phyloP scores from a whole-genome alignment of 2,329 filamentous ascomycete species.

The Paecilomyces dactylethromorphus region DNA sequence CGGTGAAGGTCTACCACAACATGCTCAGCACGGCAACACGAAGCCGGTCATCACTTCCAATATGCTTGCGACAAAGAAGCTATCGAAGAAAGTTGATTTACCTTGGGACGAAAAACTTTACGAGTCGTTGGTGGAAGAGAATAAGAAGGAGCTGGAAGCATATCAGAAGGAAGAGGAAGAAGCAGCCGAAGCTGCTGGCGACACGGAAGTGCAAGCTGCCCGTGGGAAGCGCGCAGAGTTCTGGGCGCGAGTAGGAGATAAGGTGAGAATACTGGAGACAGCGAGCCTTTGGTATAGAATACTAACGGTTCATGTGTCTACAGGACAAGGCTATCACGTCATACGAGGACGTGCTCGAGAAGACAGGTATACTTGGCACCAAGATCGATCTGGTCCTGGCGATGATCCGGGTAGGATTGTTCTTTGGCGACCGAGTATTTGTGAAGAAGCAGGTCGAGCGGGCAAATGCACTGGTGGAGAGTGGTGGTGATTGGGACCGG shows the following conservation, averaged over 20 bases:
- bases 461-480: conserved; percentile 82
- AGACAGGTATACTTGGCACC: conserved; percentile 91
- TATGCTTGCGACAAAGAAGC: conserved; percentile 67
- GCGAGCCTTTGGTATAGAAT: not conserved
- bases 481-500: conserved; percentile 96
- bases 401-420: conserved; percentile 90
- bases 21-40: conserved; percentile 25
- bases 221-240: conserved; percentile 94
- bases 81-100: conserved; percentile 59
- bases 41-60: conserved; percentile 56
- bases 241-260: conserved; percentile 92
- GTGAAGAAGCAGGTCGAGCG: conserved; percentile 93
- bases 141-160: conserved; percentile 68
- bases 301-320: not conserved
- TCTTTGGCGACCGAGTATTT: conserved; percentile 87
- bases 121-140: conserved; percentile 66
- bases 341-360: conserved; percentile 90
- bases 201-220: conserved; percentile 89
- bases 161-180: conserved; percentile 87
- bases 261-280: conserved; percentile 51
- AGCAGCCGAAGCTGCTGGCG: conserved; percentile 89
- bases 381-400: conserved; percentile 97
- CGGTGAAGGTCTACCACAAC: conserved; percentile 55
- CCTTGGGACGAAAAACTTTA: conserved; percentile 91
- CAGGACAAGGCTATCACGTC: conserved; percentile 90